Percentiles rank a stretch among this genome's conserved stretches.
Conservation (phyloP, 148 eudicot species). For the Simmondsia chinensis region DNA sequence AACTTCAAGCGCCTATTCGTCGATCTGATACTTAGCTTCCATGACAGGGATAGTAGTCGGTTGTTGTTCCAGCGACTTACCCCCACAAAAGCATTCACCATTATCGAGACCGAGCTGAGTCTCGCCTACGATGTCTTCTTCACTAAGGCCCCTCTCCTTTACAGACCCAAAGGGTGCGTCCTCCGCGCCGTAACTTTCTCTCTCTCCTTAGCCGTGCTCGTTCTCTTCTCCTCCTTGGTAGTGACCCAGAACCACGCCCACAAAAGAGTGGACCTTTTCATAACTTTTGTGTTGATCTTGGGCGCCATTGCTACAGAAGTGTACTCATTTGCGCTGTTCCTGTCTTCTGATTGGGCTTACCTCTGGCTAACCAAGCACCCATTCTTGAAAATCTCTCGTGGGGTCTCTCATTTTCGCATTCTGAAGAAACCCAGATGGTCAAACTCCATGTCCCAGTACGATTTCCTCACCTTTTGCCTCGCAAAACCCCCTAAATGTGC, state of each 20-base stretch:
- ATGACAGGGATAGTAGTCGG: slow-evolving; percentile 2
- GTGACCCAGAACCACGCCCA: not conserved
- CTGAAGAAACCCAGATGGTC: slow-evolving; percentile 6
- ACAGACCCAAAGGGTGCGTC: not conserved
- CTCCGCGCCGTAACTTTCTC: not conserved
- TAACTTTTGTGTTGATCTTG: slow-evolving; percentile 3
- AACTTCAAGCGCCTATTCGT: slow-evolving; percentile 7
- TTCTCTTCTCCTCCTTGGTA: not conserved
- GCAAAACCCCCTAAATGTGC: not conserved
- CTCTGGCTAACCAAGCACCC: not conserved
- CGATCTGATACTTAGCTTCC: slow-evolving; percentile 3
- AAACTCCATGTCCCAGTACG: slow-evolving; percentile 3
- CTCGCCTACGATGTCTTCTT: slow-evolving; percentile 3
- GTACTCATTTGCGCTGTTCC: not conserved
- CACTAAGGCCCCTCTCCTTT: slow-evolving; percentile 1
- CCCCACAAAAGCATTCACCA: not conserved
- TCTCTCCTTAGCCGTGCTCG: not conserved
- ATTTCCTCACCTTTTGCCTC: slow-evolving; percentile 8
- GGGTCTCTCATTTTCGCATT: no score
- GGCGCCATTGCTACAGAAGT: slow-evolving; percentile 6
- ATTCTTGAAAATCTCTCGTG: no score
- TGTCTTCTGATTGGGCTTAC: slow-evolving; percentile 5
- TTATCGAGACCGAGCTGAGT: slow-evolving; percentile 8
- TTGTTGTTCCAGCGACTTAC: not conserved
- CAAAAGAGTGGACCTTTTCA: not conserved